Evolutionary conservation across 2,329 filamentous ascomycete species (phyloP).

Genomic region (Aspergillus sp.): DNA sequence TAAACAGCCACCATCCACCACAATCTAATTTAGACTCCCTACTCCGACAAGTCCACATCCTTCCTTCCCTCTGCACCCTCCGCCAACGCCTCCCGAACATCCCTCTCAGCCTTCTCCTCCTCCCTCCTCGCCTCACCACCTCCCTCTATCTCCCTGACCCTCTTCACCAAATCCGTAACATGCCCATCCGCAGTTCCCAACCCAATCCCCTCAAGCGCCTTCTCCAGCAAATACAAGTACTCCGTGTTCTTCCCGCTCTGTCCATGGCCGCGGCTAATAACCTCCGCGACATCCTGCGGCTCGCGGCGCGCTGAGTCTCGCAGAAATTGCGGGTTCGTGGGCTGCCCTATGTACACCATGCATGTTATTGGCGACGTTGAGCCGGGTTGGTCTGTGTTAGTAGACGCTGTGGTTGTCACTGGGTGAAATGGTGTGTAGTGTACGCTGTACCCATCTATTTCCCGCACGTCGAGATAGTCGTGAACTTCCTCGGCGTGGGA

Average conservation of each 20-base stretch:
- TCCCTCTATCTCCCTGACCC: slow-evolving; percentile 66
- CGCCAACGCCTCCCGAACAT: slow-evolving; percentile 28
- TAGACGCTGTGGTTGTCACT: slow-evolving; percentile 31
- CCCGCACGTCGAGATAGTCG: slow-evolving; percentile 88
- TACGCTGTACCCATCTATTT: slow-evolving; percentile 96
- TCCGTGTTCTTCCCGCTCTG: slow-evolving; percentile 89
- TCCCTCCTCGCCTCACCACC: slow-evolving; percentile 29
- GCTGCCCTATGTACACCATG: slow-evolving; percentile 92
- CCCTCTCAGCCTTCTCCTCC: slow-evolving; percentile 31
- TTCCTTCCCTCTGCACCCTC: slow-evolving; percentile 7
- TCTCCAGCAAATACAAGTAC: slow-evolving; percentile 80
- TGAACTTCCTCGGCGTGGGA: slow-evolving; percentile 76
- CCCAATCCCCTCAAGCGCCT: slow-evolving; percentile 70
- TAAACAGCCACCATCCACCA: background rate
- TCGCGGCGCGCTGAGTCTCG: slow-evolving; percentile 60
- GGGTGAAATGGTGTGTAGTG: slow-evolving; percentile 85
- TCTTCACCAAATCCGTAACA: slow-evolving; percentile 74
- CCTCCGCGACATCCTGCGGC: slow-evolving; percentile 71
- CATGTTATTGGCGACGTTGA: slow-evolving; percentile 47
- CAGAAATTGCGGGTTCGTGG: slow-evolving; percentile 88
- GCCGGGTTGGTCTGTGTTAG: slow-evolving; percentile 1
- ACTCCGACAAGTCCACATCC: background rate
- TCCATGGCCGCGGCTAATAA: slow-evolving; percentile 74
- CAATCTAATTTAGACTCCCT: background rate
- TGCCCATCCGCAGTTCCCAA: slow-evolving; percentile 79